phyloP scores from a whole-genome alignment of 192 early-diverging fungal genomes.

The Geosiphon pyriformis region DNA sequence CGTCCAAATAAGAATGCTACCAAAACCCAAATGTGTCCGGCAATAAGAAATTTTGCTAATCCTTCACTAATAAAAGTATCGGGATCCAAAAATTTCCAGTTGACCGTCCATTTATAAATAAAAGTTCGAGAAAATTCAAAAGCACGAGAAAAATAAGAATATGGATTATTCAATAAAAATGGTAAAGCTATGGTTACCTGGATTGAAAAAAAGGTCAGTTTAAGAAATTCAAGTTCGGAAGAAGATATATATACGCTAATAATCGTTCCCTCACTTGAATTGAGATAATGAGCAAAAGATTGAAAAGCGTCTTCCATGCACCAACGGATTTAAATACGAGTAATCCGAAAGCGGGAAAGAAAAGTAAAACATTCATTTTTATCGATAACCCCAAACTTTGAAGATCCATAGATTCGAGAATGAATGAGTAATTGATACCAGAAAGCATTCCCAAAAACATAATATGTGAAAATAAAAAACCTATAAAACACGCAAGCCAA shows the following conservation, averaged over 20 bases:
- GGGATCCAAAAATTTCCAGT: constrained; percentile 82
- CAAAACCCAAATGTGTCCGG: constrained; percentile 56
- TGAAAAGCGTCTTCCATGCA: constrained; percentile 39
- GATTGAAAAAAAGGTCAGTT: neutral
- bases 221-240: neutral
- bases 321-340: constrained; percentile 51
- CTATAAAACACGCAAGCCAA: constrained; percentile 59
- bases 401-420: neutral
- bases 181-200: constrained; percentile 36
- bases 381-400: constrained; percentile 75
- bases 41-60: constrained; percentile 58
- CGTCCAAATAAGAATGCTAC: constrained; percentile 48
- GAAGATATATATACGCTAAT: neutral
- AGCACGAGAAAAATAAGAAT: constrained; percentile 64
- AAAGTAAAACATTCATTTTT: constrained; percentile 94
- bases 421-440: neutral
- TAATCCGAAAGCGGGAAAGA: constrained; percentile 81
- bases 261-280: constrained; percentile 40
- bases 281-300: constrained; percentile 39
- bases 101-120: constrained; percentile 90
- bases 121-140: constrained; percentile 90
- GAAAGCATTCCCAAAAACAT: neutral
- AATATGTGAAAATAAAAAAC: constrained; percentile 33
- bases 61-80: constrained; percentile 55
- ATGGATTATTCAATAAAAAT: constrained; percentile 38